phyloP scores from a whole-genome alignment of 2,329 filamentous ascomycete genomes.

The Cladobotryum mycophilum region DNA sequence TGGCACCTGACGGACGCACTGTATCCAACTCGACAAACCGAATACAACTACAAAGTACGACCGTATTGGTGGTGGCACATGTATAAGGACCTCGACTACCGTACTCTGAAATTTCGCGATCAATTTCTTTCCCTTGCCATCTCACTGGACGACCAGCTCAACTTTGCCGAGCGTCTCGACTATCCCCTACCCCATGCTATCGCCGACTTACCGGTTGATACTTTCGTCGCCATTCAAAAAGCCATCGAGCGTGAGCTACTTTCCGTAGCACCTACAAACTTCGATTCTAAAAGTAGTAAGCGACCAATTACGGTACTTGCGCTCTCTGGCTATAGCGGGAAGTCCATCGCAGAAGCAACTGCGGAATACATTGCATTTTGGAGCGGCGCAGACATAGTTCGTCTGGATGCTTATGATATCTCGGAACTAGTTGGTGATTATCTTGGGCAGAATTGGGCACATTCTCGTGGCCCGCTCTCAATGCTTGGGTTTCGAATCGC shows the following conservation, averaged over 20 bases:
- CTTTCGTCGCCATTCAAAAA: conserved; percentile 25
- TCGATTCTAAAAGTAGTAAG: conserved; percentile 28
- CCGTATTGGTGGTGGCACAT: conserved; percentile 38
- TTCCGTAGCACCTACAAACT: conserved; percentile 20
- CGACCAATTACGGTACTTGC: conserved; percentile 34
- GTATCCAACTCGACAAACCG: conserved; percentile 27
- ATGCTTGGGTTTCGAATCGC: conserved; percentile 52
- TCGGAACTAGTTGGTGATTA: conserved; percentile 65
- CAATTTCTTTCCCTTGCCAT: conserved; percentile 22
- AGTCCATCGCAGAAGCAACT: conserved; percentile 37
- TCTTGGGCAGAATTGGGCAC: conserved; percentile 54
- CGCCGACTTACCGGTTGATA: conserved; percentile 28
- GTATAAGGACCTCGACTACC: conserved; percentile 28
- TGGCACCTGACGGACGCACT: conserved; percentile 30
- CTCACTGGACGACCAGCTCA: conserved; percentile 22
- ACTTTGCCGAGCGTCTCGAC: conserved; percentile 25
- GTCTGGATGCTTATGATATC: conserved; percentile 62
- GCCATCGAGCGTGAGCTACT: conserved; percentile 25
- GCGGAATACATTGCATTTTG: conserved; percentile 57
- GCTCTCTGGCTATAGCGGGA: conserved; percentile 33
- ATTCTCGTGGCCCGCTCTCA: conserved; percentile 42
- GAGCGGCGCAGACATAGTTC: conserved; percentile 59
- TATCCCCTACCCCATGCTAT: conserved; percentile 29
- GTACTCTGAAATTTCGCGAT: conserved; percentile 23
- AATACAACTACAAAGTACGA: conserved; percentile 28